phyloP scores from a whole-genome alignment of 2,329 filamentous ascomycete species.

The Purpureocillium takamizusanense region DNA sequence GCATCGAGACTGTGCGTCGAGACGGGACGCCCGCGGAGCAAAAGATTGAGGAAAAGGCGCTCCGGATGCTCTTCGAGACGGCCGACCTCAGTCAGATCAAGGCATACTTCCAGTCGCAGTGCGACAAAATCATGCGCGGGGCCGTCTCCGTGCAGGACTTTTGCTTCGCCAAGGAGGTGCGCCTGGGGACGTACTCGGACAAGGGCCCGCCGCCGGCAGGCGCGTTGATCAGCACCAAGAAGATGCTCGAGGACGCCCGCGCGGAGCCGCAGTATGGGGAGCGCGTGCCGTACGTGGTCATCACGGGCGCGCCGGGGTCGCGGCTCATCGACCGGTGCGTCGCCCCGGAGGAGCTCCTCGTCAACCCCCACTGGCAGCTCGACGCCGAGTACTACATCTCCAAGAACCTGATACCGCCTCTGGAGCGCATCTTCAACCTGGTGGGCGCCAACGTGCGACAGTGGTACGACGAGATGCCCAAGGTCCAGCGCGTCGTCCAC shows the following conservation, averaged over 20 bases:
- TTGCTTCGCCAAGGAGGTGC: constrained; percentile 89
- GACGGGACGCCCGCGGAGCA: constrained; percentile 94
- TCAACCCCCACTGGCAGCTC: constrained; percentile 67
- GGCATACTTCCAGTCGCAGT: constrained; percentile 80
- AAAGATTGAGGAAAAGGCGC: constrained; percentile 87
- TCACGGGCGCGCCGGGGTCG: constrained; percentile 79
- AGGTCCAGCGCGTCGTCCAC: constrained; percentile 62
- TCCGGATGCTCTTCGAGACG: constrained; percentile 84
- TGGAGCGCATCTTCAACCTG: constrained; percentile 94
- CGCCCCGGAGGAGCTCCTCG: constrained; percentile 71
- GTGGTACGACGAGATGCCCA: constrained; percentile 98
- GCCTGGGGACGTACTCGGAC: constrained; percentile 73
- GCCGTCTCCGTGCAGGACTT: constrained; percentile 89
- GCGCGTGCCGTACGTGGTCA: constrained; percentile 87
- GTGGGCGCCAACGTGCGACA: constrained; percentile 82
- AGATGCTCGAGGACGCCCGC: constrained; percentile 79
- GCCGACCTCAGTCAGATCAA: constrained; percentile 85
- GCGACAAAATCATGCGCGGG: constrained; percentile 84
- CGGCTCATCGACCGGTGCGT: constrained; percentile 85
- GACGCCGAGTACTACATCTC: constrained; percentile 96
- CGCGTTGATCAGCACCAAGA: constrained; percentile 76
- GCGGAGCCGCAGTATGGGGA: constrained; percentile 92
- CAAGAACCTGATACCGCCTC: constrained; percentile 89
- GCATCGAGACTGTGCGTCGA: constrained; percentile 91
- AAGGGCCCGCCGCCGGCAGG: constrained; percentile 75